Conservation (phyloP, 495 filamentous ascomycete species). For the Penicillium maclennaniae region DNA sequence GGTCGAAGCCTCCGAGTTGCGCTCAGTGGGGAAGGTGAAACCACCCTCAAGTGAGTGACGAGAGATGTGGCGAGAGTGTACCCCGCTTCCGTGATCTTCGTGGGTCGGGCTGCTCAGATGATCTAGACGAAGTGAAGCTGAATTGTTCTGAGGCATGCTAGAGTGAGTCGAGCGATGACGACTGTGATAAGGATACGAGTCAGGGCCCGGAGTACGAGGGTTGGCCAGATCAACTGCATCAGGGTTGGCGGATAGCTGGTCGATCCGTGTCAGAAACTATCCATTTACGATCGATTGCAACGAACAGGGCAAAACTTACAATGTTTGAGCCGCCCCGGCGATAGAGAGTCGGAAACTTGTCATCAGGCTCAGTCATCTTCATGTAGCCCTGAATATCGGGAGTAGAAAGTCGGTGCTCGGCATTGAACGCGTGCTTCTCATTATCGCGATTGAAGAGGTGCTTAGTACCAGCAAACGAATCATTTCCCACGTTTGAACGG, state of each 20-base stretch:
- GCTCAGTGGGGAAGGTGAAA: slow-evolving; percentile 30
- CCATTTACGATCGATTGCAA: neutral
- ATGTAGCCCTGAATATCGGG: slow-evolving; percentile 65
- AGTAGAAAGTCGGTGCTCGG: slow-evolving; percentile 51
- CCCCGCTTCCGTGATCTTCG: slow-evolving; percentile 17
- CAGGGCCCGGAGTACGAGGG: slow-evolving; percentile 61
- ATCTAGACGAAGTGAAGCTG: slow-evolving; percentile 37
- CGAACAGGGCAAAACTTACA: slow-evolving; percentile 47
- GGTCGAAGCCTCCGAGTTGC: slow-evolving; percentile 23
- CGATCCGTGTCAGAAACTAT: slow-evolving; percentile 17
- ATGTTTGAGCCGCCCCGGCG: slow-evolving; percentile 65
- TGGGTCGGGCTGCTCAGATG: slow-evolving; percentile 23
- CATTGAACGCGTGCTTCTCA: slow-evolving; percentile 45
- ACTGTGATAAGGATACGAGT: slow-evolving; percentile 61
- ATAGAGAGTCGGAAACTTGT: slow-evolving; percentile 78
- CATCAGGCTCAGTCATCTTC: slow-evolving; percentile 69
- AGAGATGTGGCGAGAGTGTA: slow-evolving; percentile 35
- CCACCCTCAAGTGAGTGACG: slow-evolving; percentile 57
- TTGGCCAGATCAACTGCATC: slow-evolving; percentile 78
- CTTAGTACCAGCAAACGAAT: slow-evolving; percentile 73
- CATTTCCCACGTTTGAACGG: slow-evolving; percentile 42
- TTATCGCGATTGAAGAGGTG: slow-evolving; percentile 86
- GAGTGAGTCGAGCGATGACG: slow-evolving; percentile 78
- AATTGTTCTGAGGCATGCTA: slow-evolving; percentile 66
- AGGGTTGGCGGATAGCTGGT: slow-evolving; percentile 74